Evolutionary conservation across 2,329 filamentous ascomycete species (phyloP).

Genomic region (Orbilia oligospora): DNA sequence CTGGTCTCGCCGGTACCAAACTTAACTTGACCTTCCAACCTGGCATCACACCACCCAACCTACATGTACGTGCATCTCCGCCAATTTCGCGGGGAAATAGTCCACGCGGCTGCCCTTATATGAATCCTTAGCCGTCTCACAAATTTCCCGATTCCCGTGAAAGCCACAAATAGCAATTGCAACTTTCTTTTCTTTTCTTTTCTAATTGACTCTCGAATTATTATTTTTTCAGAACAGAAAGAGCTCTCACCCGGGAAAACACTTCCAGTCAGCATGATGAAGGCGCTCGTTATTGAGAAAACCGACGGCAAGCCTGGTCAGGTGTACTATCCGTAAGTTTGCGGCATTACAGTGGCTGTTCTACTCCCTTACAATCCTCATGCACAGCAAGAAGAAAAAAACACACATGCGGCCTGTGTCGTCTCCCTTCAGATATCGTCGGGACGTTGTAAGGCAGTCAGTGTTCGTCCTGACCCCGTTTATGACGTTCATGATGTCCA

Average conservation of each 20-base stretch:
- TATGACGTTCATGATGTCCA: slow-evolving; percentile 3
- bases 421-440: not conserved
- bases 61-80: not conserved
- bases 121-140: slow-evolving; percentile 53
- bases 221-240: too few species aligned
- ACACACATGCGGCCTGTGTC: slow-evolving; percentile 24
- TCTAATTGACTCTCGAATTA: not conserved
- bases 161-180: slow-evolving; percentile 31
- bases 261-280: slow-evolving; percentile 67
- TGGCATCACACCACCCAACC: slow-evolving; percentile 10
- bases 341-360: slow-evolving; percentile 46
- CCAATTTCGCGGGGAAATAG: slow-evolving; percentile 27
- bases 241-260: slow-evolving; percentile 33
- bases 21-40: not conserved
- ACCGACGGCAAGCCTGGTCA: slow-evolving; percentile 86
- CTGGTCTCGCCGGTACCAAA: slow-evolving; percentile 6
- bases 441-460: slow-evolving; percentile 13
- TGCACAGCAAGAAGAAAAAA: slow-evolving; percentile 28
- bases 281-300: slow-evolving; percentile 76
- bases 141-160: slow-evolving; percentile 50
- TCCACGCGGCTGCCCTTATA: slow-evolving; percentile 19
- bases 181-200: slow-evolving; percentile 16
- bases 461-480: slow-evolving; percentile 20
- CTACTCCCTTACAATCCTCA: slow-evolving; percentile 53
- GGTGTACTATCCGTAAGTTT: slow-evolving; percentile 82